Percentiles rank a stretch among this genome's conserved stretches.
These are phyloP conservation scores for Bacterosira constricta DNA, from an alignment of 108 stramenopile genomes.

Conservation along the genomic window DNA sequence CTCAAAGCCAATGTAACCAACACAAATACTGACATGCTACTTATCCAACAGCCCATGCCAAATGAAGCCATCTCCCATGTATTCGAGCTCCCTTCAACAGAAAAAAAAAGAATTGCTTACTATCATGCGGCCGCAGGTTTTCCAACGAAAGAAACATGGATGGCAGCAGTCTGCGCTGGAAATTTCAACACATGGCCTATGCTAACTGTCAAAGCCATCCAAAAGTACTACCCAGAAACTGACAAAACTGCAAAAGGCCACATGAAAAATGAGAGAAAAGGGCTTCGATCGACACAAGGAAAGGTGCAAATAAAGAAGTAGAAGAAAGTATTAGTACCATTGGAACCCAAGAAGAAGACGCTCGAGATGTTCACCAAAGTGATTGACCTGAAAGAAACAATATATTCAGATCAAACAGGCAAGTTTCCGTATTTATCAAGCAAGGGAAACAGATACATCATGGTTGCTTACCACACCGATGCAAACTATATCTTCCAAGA, in stretches of 20 bases:
- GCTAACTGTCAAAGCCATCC: not conserved
- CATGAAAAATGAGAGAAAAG: not conserved
- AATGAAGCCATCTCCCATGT: too few relatives aligned
- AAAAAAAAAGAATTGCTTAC: not conserved
- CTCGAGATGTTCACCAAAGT: not conserved
- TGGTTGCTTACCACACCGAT: not conserved
- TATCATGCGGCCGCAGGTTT: conserved; percentile 24
- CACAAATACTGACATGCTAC: too few relatives aligned
- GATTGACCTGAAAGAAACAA: not conserved
- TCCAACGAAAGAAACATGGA: conserved; percentile 6
- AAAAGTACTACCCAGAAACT: conserved; percentile 3
- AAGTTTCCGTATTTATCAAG: not conserved
- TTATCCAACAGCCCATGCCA: too few relatives aligned
- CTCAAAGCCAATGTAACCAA: too few relatives aligned
- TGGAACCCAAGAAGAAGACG: not conserved
- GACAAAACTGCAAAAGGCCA: not conserved
- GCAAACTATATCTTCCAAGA: conserved; percentile 4
- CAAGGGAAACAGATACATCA: conserved; percentile 7
- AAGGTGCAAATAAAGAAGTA: not conserved
- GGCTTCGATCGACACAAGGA: conserved; percentile 2
- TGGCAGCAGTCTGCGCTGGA: conserved; percentile 8
- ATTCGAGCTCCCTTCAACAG: too few relatives aligned
- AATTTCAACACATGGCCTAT: conserved; percentile 10
- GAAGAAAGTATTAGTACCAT: not conserved
- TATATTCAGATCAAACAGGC: conserved; percentile 15